Evolutionary conservation across 163 green algal genomes (phyloP).

Genomic region (Trebouxiophyceae sp.): DNA sequence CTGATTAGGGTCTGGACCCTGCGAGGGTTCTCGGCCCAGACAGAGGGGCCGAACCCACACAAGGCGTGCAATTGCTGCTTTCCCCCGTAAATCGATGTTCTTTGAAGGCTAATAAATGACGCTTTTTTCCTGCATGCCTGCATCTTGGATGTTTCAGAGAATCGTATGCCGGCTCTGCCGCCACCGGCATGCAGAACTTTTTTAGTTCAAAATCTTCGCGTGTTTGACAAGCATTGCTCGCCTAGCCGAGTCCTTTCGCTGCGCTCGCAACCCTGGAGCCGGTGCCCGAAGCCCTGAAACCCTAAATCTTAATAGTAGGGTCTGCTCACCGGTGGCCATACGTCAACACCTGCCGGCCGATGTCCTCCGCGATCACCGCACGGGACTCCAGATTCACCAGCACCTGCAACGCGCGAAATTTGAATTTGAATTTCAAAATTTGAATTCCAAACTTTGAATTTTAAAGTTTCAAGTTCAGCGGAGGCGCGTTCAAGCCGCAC

Average conservation of each 20-base stretch:
- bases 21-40: background rate
- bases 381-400: slow-evolving; percentile 93
- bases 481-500: too few species aligned
- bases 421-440: too few species aligned
- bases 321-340: slow-evolving; percentile 72
- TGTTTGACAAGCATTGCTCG: background rate
- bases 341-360: slow-evolving; percentile 97
- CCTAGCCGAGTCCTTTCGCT: background rate
- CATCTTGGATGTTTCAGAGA: too few species aligned
- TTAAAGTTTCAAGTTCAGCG: too few species aligned
- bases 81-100: background rate
- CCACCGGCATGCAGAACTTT: background rate
- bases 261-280: background rate
- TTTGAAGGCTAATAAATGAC: too few species aligned
- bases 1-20: background rate
- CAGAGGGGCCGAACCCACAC: background rate
- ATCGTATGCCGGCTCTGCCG: too few species aligned
- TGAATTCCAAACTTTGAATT: too few species aligned
- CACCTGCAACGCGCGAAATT: too few species aligned
- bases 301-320: background rate
- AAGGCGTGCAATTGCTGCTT: background rate
- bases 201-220: background rate
- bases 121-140: too few species aligned
- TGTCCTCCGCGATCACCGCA: slow-evolving; percentile 86
- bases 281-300: background rate